These are phyloP conservation scores for Aegilops umbellulata DNA, from an alignment of 176 grass and related monocot species.

Conservation along the genomic window DNA sequence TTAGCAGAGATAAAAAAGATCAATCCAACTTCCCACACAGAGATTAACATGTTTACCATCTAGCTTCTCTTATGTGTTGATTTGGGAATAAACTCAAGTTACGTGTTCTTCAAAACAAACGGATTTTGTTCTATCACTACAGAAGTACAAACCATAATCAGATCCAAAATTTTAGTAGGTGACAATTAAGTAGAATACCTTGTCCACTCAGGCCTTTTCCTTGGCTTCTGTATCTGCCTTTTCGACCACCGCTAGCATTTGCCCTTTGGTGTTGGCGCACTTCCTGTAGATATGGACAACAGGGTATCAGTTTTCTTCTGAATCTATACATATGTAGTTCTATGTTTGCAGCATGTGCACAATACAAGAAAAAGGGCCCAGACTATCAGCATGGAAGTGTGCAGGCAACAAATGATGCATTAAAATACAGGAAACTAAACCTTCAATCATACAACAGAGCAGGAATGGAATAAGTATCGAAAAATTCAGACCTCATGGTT, in stretches of 20 bases:
- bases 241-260: slow-evolving; percentile 51
- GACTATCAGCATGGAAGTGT: slow-evolving; percentile 6
- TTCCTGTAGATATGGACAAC: slow-evolving; percentile 37
- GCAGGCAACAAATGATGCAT: background rate
- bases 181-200: slow-evolving; percentile 29
- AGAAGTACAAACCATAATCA: background rate
- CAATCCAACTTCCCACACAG: background rate
- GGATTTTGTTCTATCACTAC: background rate
- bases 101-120: background rate
- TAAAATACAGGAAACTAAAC: background rate
- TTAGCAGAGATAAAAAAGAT: background rate
- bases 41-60: background rate
- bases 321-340: background rate
- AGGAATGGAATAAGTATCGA: background rate
- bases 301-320: slow-evolving; percentile 4
- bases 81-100: background rate
- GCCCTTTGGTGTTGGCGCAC: slow-evolving; percentile 27
- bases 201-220: slow-evolving; percentile 48
- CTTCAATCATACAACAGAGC: background rate
- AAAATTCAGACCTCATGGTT: slow-evolving; percentile 29
- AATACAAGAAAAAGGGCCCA: slow-evolving; percentile 1
- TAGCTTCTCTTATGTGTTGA: background rate
- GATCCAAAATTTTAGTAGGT: background rate
- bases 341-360: background rate
- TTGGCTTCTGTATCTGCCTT: slow-evolving; percentile 40